Evolutionary conservation across 306 rosid genomes (phyloP), one percentile per base, ranked within the genome.

Genomic region (Lagenaria siceraria): DNA sequence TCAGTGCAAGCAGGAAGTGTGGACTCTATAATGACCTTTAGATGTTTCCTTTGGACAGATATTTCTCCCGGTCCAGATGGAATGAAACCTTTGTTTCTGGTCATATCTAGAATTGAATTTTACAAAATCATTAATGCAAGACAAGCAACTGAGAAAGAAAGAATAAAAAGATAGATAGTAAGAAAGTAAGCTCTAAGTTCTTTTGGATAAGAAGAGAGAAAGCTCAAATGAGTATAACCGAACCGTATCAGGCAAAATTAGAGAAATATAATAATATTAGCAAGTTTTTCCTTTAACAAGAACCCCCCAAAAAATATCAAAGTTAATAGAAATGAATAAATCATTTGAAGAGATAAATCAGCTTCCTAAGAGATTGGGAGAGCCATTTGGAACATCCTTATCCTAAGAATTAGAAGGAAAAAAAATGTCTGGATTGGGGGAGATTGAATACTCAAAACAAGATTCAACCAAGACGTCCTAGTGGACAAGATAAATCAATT

Each of bases 1-100:
- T 86, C 97, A 2, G 97, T 95, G 85, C 99, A 95, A 48, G 99
- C 99, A 43, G 97, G 99, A 82, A 87, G 99, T 83, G 91, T 89
- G 84, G 99, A 92, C 77, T 95, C 92, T 59, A 89, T 89, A 82
- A 95, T 89, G 73, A 83, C 91, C 82, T 85, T 89, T 79, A 95
- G 82, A 83, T 95, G 91, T 89, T 92, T 89, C 86, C 90, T 85
- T 81, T 90, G 97, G 40, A 81, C 54, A 54, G 97, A 90, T 88
- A 95, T 87, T 84, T 95, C 99, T 25, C 88, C 83, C 9, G 97
- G 90, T 68, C 92, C 91, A 38, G 97, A 92, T 73, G 99, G 97
- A 76, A 95, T 92, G 53, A 95, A 85, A 84, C 99, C 99, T 87
- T 90, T 92, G 82, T 92, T 92, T 86, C 96, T 95, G 59, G 91